Evolutionary conservation across 2,329 filamentous ascomycete species (phyloP), one percentile per base, ranked within the genome.

Genomic region (Nemania sp.): DNA sequence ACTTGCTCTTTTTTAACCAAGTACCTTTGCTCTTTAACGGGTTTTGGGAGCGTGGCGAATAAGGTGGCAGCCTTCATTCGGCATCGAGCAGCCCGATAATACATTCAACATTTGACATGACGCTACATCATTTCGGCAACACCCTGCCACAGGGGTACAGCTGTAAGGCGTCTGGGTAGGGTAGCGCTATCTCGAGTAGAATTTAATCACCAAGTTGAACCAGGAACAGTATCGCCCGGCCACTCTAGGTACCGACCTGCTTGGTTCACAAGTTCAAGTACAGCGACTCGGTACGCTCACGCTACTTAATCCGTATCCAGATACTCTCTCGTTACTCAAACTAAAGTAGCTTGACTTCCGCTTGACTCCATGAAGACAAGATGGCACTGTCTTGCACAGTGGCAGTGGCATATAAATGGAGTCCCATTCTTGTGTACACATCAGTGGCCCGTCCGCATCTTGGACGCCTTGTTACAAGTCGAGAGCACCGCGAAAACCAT

Each of bases 291-390:
- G 11, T 23, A 9, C 5, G 3, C 19, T 20, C 22, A 6, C 5
- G n/a, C 14, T 31, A 30, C 20, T 23, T 12, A 6, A 23, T 9
- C 12, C 15, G 50, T 48, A 53, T 37, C 44, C 28, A 20, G 41
- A 37, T 46, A 47, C 37, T 7, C 20, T 31, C 22, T 17, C 44
- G 20, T 31, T 9, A 31, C 9, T 24, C 44, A 31, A 26, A 24
- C 34, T 14, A 2, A 48, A 24, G 53, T 56, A 52, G 26, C 19
- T 52, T 40, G 49, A 56, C 48, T 17, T 56, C 24, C 24, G 34
- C n/a, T 20, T 49, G 37, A 26, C 15, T 34, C 44, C 36, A 12
- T 23, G 31, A 44, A 40, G 19, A 28, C 2, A 22, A 15, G 26
- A 26, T 14, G 12, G 12, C 26, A 6, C 37, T 20, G 42, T 52